Evolutionary conservation across 202 grass and related monocot genomes (phyloP), one percentile per base, ranked within the genome.

Genomic region (Sporobolus alterniflorus): DNA sequence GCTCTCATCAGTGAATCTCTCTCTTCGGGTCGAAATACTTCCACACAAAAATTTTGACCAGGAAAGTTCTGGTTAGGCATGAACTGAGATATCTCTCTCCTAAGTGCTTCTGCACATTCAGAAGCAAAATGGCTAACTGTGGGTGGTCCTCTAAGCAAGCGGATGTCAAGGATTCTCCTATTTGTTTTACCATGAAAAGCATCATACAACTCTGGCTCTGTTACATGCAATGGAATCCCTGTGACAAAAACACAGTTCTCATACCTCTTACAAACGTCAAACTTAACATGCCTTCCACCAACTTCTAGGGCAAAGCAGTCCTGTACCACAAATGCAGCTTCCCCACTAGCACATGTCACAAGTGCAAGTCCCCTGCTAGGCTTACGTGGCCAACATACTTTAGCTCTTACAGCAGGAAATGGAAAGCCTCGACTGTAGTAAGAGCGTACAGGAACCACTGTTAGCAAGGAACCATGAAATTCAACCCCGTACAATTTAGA

Each of bases 381-480:
- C 76, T 73, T 89, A 61, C 83, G 78, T 70, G 89, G 96, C 96
- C 92, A 98, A 84, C 60, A 93, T 26, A 95, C 69, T 87, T 84
- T 95, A 61, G 84, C 92, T 88, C 85, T 90, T 75, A 98, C 90
- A n/a, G 92, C 96, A 75, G 88, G 85, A 88, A 93, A 95, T 25
- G 88, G 88, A 66, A 88, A 85, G 30, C 82, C 81, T 76, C 84
- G 79, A 76, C 81, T 78, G 40, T 86, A 83, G 6, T 28, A 83
- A 47, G 85, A 64, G 24, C 29, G 82, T 46, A 95, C 65, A 28
- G 87, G 90, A 68, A 86, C 69, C 52, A 83, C 91, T 83, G 88
- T 98, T 64, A 98, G 73, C 26, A 43, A 20, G 46, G 89, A 88
- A 62, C 91, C 96, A 85, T 89, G 59, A 92, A 93, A 95, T 55